Base-by-base conservation (phyloP, 176 grass and related monocot genomes). In the Bothriochloa decipiens region DNA sequence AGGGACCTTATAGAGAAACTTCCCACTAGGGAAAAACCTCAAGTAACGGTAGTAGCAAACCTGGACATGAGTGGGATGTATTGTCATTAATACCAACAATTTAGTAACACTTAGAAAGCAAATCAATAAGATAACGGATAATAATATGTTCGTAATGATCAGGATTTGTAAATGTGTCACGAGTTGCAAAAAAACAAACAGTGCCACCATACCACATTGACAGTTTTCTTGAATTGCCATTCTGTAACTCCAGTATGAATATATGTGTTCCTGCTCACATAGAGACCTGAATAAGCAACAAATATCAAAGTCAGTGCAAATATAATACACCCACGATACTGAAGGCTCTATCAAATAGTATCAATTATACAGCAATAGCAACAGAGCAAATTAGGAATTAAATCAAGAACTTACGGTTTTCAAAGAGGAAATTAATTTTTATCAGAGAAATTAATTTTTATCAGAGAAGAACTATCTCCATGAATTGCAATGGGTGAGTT, bases 251-350 rank as follows among this genome's bases (percentile, higher is more conserved):
- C 96, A 41, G 96, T 89, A 86, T 95, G 91, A 85, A 98, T 95
- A 79, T 95, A 95, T 40, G 96, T 98, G 88, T 98, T 98, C 85
- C 96, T 90, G 85, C 93, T 98, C 29, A 98, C 93, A 90, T 98
- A 98, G 43, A 98, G 80, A 83, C 96, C 96, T 98, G 87, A 91
- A 73, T 69, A 90, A 65, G 39, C 47, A 90, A 12, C 25, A 90
- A 72, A 37, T 55, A 23, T 79, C 29, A 47, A 72, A 69, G 39
- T 74, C 43, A 73, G 43, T 27, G 11, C 52, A 76, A 77, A 82
- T 41, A 58, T 47, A 68, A 50, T 47, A 49, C 3, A 43, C 25
- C 28, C 49, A 82, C 39, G 74, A 28, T 60, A 64, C n/a, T 0
- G 39, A 60, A 61, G 49, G 50, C 15, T 70, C 37, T 43, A 49